These are phyloP conservation scores for Malassezia furfur DNA, from an alignment of 1,284 basidiomycete genomes.

Conservation along the genomic window DNA sequence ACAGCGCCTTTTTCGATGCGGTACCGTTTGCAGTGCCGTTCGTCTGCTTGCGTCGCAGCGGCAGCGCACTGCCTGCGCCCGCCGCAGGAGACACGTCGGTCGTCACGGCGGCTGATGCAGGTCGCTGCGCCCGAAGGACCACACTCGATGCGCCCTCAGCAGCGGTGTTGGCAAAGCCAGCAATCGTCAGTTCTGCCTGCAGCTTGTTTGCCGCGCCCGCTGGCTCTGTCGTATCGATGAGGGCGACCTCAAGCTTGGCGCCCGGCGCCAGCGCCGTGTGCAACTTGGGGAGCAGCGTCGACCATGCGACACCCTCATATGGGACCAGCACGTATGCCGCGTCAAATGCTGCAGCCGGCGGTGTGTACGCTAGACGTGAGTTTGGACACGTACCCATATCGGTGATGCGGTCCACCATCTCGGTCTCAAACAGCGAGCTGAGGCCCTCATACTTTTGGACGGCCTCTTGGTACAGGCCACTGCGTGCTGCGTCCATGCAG, in stretches of 20 bases:
- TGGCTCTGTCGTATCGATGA: conserved; percentile 21
- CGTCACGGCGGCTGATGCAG: conserved; percentile 4
- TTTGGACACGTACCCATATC: conserved; percentile 20
- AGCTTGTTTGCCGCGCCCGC: conserved; percentile 17
- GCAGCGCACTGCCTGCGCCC: conserved; percentile 16
- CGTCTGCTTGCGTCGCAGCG: conserved; percentile 29
- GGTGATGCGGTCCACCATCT: conserved; percentile 46
- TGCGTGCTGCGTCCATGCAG: conserved; percentile 35
- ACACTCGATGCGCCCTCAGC: not conserved
- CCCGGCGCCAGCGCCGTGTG: conserved; percentile 21
- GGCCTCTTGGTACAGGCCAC: conserved; percentile 33
- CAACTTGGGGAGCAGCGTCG: conserved; percentile 25
- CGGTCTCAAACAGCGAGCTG: conserved; percentile 32
- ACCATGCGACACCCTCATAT: conserved; percentile 22
- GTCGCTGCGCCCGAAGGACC: conserved; percentile 14
- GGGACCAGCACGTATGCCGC: conserved; percentile 26
- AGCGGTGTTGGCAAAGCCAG: conserved; percentile 23
- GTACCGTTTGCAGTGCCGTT: conserved; percentile 5
- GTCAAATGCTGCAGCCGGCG: conserved; percentile 23
- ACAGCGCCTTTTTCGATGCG: conserved; percentile 33
- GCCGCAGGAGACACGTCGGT: not conserved
- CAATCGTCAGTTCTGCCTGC: conserved; percentile 29
- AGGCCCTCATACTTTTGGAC: conserved; percentile 20
- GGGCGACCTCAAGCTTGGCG: conserved; percentile 25
- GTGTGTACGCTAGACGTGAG: conserved; percentile 20